Percentiles rank a stretch among this genome's conserved stretches.
phyloP scores from a whole-genome alignment of 257 asterid species.

The Solanum pinnatisectum region DNA sequence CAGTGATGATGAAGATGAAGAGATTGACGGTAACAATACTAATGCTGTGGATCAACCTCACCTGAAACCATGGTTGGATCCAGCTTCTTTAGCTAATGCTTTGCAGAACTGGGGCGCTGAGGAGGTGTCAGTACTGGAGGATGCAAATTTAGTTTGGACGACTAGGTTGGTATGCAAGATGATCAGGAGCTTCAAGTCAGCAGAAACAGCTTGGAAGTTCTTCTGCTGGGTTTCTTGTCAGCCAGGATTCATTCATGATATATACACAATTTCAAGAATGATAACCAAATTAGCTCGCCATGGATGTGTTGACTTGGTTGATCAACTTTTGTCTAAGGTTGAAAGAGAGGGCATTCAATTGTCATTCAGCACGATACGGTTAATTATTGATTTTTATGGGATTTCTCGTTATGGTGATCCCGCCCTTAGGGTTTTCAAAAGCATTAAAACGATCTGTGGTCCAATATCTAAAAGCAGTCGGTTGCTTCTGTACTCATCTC shows the following conservation, averaged over 20 bases:
- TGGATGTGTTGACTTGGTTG: conserved; percentile 57
- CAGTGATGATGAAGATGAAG: conserved; percentile 41
- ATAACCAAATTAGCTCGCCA: conserved; percentile 63
- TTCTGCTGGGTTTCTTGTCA: conserved; percentile 84
- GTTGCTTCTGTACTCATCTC: conserved; percentile 61
- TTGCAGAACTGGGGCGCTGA: conserved; percentile 53
- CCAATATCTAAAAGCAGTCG: conserved; percentile 39
- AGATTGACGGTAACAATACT: conserved; percentile 9
- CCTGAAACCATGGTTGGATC: conserved; percentile 90
- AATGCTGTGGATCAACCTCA: conserved; percentile 25
- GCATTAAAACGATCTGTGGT: conserved; percentile 41
- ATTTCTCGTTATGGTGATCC: conserved; percentile 58
- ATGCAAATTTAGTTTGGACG: conserved; percentile 71
- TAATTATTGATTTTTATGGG: conserved; percentile 72
- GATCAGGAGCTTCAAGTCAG: conserved; percentile 54
- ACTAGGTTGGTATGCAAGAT: conserved; percentile 77
- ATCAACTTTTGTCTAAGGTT: conserved; percentile 56
- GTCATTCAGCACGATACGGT: conserved; percentile 68
- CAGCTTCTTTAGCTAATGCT: conserved; percentile 75
- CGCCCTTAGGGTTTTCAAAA: conserved; percentile 50
- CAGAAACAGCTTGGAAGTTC: conserved; percentile 80
- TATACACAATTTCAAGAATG: conserved; percentile 77
- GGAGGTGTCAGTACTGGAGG: conserved; percentile 53
- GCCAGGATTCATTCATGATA: conserved; percentile 69
- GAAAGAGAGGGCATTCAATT: conserved; percentile 50